Percentiles rank a stretch among this genome's conserved stretches.
These are phyloP conservation scores for Ophiostoma montium DNA, from an alignment of 2,329 filamentous ascomycete genomes.

Conservation along the genomic window DNA sequence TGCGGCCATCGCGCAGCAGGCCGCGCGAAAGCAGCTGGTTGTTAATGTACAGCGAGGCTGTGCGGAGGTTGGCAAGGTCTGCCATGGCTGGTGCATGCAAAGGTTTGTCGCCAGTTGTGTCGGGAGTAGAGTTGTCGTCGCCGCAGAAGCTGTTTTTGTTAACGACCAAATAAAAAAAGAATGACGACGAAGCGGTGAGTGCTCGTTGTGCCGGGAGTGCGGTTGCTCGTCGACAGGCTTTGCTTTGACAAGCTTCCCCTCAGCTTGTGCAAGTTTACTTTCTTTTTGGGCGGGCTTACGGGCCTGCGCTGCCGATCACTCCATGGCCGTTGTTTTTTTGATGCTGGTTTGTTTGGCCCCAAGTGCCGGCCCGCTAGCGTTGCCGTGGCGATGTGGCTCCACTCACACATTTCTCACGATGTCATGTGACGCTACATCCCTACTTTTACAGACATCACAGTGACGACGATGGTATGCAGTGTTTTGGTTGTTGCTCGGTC, in stretches of 20 bases:
- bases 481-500: neutral
- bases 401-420: too few species aligned
- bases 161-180: too few species aligned
- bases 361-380: neutral
- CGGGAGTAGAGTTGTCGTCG: neutral
- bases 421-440: too few species aligned
- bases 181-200: too few species aligned
- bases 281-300: too few species aligned
- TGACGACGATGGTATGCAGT: too few species aligned
- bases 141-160: neutral
- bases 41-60: slow-evolving; percentile 59
- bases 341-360: neutral
- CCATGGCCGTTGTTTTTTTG: neutral
- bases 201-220: too few species aligned
- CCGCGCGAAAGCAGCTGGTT: slow-evolving; percentile 55
- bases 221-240: too few species aligned
- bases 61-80: slow-evolving; percentile 47
- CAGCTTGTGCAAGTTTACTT: too few species aligned
- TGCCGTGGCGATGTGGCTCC: neutral
- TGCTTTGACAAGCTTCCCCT: too few species aligned
- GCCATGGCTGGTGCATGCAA: slow-evolving; percentile 25
- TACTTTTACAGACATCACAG: too few species aligned
- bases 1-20: slow-evolving; percentile 51
- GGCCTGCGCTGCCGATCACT: neutral
- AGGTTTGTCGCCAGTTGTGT: neutral